Percentiles rank a stretch among this genome's conserved stretches.
Conservation (phyloP, 352 stramenopile genomes). For the Phytophthora pisi region DNA sequence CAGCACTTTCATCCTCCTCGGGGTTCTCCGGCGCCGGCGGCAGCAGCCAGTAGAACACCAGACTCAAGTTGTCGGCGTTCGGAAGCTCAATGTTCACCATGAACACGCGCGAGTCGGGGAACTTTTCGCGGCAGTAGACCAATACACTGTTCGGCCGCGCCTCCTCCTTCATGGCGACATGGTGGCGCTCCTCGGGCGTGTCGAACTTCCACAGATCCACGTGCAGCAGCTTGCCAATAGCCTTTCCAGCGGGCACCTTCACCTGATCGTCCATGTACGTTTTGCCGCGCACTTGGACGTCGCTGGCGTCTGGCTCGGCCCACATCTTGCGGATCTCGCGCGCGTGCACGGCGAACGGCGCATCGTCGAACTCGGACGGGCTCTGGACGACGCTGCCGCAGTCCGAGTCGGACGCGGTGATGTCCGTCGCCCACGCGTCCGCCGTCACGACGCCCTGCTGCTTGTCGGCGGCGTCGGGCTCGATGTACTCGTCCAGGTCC, state of each 20-base stretch:
- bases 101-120: conserved; percentile 74
- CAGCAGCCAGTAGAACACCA: conserved; percentile 83
- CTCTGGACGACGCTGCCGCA: conserved; percentile 5
- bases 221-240: conserved; percentile 64
- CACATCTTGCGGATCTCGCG: conserved; percentile 61
- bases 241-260: conserved; percentile 51
- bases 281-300: conserved; percentile 60
- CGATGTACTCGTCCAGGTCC: conserved; percentile 40
- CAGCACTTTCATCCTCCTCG: conserved; percentile 15
- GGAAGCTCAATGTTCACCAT: conserved; percentile 88
- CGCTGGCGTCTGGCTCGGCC: conserved; percentile 53
- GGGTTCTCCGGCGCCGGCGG: conserved; percentile 24
- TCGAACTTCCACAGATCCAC: conserved; percentile 66
- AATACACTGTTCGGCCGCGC: conserved; percentile 54
- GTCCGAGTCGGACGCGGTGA: conserved; percentile 17
- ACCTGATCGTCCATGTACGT: conserved; percentile 62
- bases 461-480: conserved; percentile 18
- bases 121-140: conserved; percentile 46
- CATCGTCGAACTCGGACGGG: conserved; percentile 35
- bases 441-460: conserved; percentile 22
- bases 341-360: conserved; percentile 42
- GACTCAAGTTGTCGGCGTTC: conserved; percentile 66
- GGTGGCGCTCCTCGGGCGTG: conserved; percentile 52
- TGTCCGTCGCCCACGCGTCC: conserved; percentile 21
- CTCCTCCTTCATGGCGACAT: conserved; percentile 60